Conservation (phyloP, 2,329 filamentous ascomycete species). For the Penicillium thymicola region DNA sequence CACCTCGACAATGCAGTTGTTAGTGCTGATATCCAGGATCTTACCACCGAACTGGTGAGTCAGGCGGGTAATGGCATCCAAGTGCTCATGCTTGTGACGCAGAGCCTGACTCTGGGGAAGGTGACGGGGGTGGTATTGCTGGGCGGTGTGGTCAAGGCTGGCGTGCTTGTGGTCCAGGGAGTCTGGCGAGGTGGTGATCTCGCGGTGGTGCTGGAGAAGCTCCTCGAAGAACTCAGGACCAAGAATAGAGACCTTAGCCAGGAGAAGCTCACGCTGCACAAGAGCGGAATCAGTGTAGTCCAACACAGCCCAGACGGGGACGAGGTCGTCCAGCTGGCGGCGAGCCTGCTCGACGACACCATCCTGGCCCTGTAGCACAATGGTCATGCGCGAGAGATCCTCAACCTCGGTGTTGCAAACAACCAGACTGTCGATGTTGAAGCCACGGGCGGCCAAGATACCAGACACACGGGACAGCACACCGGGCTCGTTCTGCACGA, state of each 20-base stretch:
- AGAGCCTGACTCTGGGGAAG: constrained; percentile 83
- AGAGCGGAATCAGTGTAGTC: constrained; percentile 92
- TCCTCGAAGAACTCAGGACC: constrained; percentile 99
- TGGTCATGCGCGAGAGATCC: constrained; percentile 97
- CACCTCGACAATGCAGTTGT: constrained; percentile 98
- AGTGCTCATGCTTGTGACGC: constrained; percentile 94
- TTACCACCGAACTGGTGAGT: constrained; percentile 98
- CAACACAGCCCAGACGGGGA: constrained; percentile 96
- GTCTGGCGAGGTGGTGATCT: constrained; percentile 64
- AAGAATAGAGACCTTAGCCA: constrained; percentile 94
- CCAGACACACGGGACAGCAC: constrained; percentile 94
- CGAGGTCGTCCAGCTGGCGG: constrained; percentile 90
- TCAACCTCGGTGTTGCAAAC: constrained; percentile 98
- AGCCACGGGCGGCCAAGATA: constrained; percentile 90
- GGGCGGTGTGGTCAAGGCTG: constrained; percentile 9
- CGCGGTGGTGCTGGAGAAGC: constrained; percentile 88
- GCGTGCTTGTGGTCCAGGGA: constrained; percentile 25
- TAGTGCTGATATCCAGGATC: constrained; percentile 95
- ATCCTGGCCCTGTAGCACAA: constrained; percentile 92
- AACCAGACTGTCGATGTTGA: constrained; percentile 98
- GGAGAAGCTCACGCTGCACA: constrained; percentile 89
- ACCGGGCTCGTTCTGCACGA: constrained; percentile 98
- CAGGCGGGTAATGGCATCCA: constrained; percentile 93
- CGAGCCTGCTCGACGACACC: constrained; percentile 96
- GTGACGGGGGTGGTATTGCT: constrained; percentile 77